Base-by-base conservation (phyloP, 805 yeast species). In the Candida alai region DNA sequence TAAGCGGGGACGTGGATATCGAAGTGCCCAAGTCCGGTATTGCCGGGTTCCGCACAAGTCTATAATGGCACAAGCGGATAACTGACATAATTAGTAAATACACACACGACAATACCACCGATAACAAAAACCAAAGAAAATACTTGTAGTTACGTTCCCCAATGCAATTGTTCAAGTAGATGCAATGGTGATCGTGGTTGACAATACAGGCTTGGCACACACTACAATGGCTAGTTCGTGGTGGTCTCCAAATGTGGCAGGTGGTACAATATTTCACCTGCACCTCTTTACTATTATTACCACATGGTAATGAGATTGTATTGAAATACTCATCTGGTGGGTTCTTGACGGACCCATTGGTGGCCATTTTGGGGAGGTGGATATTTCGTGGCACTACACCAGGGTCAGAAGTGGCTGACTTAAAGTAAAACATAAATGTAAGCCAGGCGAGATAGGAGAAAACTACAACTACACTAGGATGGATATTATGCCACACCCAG, bases 151-250 rank as follows among this genome's bases (percentile, higher is more conserved):
- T 65, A 11, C 72, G 40, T 28, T 42, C 38, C 5, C 72, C 70
- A 31, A 65, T 63, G 41, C 72, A 66, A 38, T 64, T 65, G 42
- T 65, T 65, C 32, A 85, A 51, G 76, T 84, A 77, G 22, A 65
- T 45, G 49, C 89, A 82, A 53, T 82, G 89, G 51, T 82, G 90
- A 47, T 86, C 96, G 46, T 76, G 81, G 30, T 72, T 47, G 8
- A 73, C 54, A 13, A 84, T 63, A 49, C 95, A 86, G 6, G 65
- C 64, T 41, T 75, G 76, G 57, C 95, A 85, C 2, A 65, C 64
- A 2, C 79, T 67, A 49, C 95, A 85, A 54, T 85, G 95, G 41
- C 65, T 57, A 13, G 64, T 60, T 34, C 94, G 58, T 1, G 88
- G 85, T 7, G 87, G 81, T 43, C 90, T 58, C 90, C 94, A 84